Base-by-base conservation (phyloP, 305 asterid genomes). In the Fraxinus dipetala region DNA sequence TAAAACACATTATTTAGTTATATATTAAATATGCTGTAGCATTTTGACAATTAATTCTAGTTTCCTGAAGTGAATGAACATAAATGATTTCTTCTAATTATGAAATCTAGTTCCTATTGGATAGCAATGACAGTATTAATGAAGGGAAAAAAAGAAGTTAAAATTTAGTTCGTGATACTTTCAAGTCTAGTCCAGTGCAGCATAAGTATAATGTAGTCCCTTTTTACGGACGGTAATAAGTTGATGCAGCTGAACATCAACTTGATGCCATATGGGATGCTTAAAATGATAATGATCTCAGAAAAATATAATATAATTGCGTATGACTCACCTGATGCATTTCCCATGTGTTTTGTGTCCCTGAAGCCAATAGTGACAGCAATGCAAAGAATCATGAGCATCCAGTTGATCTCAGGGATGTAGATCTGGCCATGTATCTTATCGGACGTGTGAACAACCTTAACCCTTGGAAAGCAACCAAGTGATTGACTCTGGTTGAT, bases 391-490 rank as follows among this genome's bases (percentile, higher is more conserved):
- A 94, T 84, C 99, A 95, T 95, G 83, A 95, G 95, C 82, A 91
- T 87, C 99, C 98, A 95, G 85, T 95, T 95, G 91, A 95, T 95
- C 92, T 95, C 99, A 0, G 99, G 99, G 84, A 95, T 95, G 90
- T 93, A 95, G 72, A 95, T 91, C 91, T 95, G 99, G 67, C 99
- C 99, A 43, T 95, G 99, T 76, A 91, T 91, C 86, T 94, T 92
- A 18, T 90, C 96, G 1, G 92, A 88, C 48, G 99, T 95, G 89
- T 95, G 99, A 79, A 95, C 84, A 34, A 94, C 98, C 88, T 95
- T 95, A 43, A 95, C 99, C 87, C 99, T 90, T 1, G 99, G 99
- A 78, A 95, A 95, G 89, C 98, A 95, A 81, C 98, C 99, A 9
- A 95, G 97, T 22, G 99, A 92, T 56, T 91, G 99, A 80, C 96